A percentile compares a stretch with the other conserved stretches of the same genome.
These are phyloP conservation scores for Trichophyton schoenleinii DNA, from an alignment of 2,329 filamentous ascomycete species.

Conservation along the genomic window DNA sequence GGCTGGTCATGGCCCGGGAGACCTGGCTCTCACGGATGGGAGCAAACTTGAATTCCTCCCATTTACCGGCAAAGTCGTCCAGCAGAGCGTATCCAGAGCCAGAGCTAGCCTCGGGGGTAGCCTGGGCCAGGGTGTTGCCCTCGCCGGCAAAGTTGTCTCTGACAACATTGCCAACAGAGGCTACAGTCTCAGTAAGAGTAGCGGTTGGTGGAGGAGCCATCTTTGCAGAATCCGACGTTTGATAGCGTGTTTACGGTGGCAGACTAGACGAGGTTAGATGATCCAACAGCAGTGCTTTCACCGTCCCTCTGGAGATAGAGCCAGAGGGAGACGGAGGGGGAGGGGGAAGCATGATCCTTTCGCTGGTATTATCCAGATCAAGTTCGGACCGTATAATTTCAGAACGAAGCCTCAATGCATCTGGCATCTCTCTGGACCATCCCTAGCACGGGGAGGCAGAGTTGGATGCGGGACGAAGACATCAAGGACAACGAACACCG, in stretches of 20 bases:
- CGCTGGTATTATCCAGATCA: conserved; percentile 99
- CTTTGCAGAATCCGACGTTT: conserved; percentile 18
- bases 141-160: conserved; percentile 35
- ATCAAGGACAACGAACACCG: conserved; percentile 44
- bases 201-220: conserved; percentile 79
- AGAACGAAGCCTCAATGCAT: conserved; percentile 24
- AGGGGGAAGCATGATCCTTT: conserved; percentile 88
- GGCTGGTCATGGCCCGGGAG: conserved; percentile 81
- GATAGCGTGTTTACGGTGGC: conserved; percentile 14
- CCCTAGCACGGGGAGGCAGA: conserved; percentile 14
- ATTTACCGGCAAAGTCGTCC: conserved; percentile 58
- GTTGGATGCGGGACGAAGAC: conserved; percentile 18
- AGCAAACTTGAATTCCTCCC: conserved; percentile 70
- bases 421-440: conserved; percentile 10
- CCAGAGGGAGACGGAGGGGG: conserved; percentile 21
- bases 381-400: conserved; percentile 85
- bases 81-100: conserved; percentile 43
- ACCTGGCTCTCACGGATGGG: conserved; percentile 87
- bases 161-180: conserved; percentile 23
- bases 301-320: conserved; percentile 18
- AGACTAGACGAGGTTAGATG: conserved; percentile 19
- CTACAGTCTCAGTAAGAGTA: conserved; percentile 41
- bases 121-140: conserved; percentile 14
- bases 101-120: conserved; percentile 26
- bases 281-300: conserved; percentile 10